Percentiles rank a stretch among this genome's conserved stretches.
Conservation (phyloP, 2,329 filamentous ascomycete genomes). For the Metarhizium guizhouense region DNA sequence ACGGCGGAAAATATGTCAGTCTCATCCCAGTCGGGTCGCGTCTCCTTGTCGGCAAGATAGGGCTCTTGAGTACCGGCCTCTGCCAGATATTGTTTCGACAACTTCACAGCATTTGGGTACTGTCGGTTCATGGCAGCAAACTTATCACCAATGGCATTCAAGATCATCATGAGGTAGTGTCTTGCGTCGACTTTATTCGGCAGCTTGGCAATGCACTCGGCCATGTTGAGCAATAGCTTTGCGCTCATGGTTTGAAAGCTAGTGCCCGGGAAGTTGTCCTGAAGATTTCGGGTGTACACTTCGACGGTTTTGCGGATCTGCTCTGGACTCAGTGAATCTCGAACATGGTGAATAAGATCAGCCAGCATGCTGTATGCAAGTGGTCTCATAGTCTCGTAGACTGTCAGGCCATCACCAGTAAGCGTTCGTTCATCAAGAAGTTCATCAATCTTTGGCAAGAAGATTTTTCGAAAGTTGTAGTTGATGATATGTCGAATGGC, state of each 20-base stretch:
- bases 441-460: slow-evolving; percentile 89
- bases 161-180: slow-evolving; percentile 92
- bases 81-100: slow-evolving; percentile 71
- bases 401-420: slow-evolving; percentile 91
- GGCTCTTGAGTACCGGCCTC: slow-evolving; percentile 57
- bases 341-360: slow-evolving; percentile 93
- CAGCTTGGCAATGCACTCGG: slow-evolving; percentile 91
- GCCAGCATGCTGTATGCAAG: slow-evolving; percentile 97
- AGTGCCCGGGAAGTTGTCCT: slow-evolving; percentile 92
- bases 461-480: slow-evolving; percentile 95
- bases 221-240: slow-evolving; percentile 94
- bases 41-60: slow-evolving; percentile 74
- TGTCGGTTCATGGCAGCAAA: slow-evolving; percentile 97
- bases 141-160: slow-evolving; percentile 97
- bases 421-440: slow-evolving; percentile 87
- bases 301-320: slow-evolving; percentile 95
- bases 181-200: slow-evolving; percentile 89
- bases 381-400: slow-evolving; percentile 93
- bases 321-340: slow-evolving; percentile 76
- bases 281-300: slow-evolving; percentile 92
- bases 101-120: slow-evolving; percentile 88
- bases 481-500: slow-evolving; percentile 98
- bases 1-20: slow-evolving; percentile 95
- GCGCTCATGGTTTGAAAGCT: slow-evolving; percentile 99
- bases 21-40: slow-evolving; percentile 89